Evolutionary conservation across 805 yeast species (phyloP), one percentile per base, ranked within the genome.

Genomic region (Candida gorgasii): DNA sequence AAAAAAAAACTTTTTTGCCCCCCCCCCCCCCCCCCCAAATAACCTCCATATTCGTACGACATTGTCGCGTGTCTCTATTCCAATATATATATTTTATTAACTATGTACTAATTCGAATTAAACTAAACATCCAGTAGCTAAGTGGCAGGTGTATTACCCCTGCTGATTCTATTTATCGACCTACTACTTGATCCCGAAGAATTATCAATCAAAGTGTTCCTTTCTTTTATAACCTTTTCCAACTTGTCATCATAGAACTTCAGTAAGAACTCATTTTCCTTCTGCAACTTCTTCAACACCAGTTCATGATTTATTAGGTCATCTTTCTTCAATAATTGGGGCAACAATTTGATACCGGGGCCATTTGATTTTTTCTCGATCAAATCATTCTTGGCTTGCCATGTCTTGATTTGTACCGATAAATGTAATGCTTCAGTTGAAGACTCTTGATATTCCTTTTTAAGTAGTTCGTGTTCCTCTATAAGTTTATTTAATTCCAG

Each of bases 131-230:
- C 9, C 24, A 7, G 24, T 22, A 22, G 6, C 9, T 6, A 22
- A 9, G 28, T 24, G 12, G 7, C n/a, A 12, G 75, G 75, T 1
- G 75, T 69, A 3, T 70, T 46, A 6, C 67, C 72, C 29, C 75
- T 51, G 49, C 74, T 68, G 4, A 65, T 55, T 36, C 73, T 53
- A 45, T 62, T 65, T 36, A 55, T 61, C 8, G 65, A 63, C 19
- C 74, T 49, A 35, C 54, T 52, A 1, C 69, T 53, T 2, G 67
- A 65, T 12, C 59, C 44, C 9, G 51, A 48, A 5, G 62, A 50
- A 15, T 52, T 45, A 23, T 69, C 73, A 39, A 67, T 42, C 12
- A 62, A 43, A 8, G 49, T 36, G 14, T 54, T 61, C 30, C 74
- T 54, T 48, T 69, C 75, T 45, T 57, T 59, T 7, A 63, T 54